Percentiles rank a stretch among this genome's conserved stretches.
Conservation (phyloP, 192 early-diverging fungal genomes). For the Gryganskiella cystojenkinii region DNA sequence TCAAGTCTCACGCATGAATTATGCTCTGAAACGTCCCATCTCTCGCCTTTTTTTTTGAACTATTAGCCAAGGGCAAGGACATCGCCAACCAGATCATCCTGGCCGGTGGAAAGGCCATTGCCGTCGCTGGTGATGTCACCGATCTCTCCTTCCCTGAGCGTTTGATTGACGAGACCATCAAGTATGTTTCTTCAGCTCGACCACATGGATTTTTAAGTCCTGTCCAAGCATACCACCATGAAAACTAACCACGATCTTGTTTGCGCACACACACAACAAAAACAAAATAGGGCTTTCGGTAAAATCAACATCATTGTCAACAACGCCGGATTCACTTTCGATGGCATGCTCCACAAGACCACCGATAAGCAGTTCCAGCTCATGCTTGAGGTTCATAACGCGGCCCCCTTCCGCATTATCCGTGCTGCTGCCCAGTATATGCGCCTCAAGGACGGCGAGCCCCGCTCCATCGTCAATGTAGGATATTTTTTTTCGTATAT, state of each 20-base stretch:
- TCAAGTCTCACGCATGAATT: too few species aligned
- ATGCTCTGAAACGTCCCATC: too few species aligned
- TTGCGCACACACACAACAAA: conserved; percentile 1
- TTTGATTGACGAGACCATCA: conserved; percentile 61
- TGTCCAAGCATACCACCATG: conserved; percentile 6
- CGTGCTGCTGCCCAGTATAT: conserved; percentile 64
- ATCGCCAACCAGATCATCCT: conserved; percentile 89
- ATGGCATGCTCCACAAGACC: conserved; percentile 89
- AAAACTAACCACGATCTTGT: neutral
- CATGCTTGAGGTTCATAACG: conserved; percentile 74
- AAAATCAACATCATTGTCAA: conserved; percentile 88
- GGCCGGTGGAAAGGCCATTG: conserved; percentile 85
- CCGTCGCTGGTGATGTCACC: conserved; percentile 69
- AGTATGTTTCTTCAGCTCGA: conserved; percentile 20
- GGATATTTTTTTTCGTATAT: neutral
- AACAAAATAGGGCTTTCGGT: conserved; percentile 65
- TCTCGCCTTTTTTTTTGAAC: too few species aligned
- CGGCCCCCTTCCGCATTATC: conserved; percentile 68
- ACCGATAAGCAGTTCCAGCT: conserved; percentile 95
- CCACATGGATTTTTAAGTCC: too few species aligned
- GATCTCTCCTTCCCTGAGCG: conserved; percentile 62
- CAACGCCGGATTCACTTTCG: conserved; percentile 96
- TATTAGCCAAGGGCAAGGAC: conserved; percentile 68
- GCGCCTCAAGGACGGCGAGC: conserved; percentile 65
- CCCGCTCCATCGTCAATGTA: conserved; percentile 61